Base-by-base conservation (phyloP, 345 rosid species). In the Carallia pectinifolia region DNA sequence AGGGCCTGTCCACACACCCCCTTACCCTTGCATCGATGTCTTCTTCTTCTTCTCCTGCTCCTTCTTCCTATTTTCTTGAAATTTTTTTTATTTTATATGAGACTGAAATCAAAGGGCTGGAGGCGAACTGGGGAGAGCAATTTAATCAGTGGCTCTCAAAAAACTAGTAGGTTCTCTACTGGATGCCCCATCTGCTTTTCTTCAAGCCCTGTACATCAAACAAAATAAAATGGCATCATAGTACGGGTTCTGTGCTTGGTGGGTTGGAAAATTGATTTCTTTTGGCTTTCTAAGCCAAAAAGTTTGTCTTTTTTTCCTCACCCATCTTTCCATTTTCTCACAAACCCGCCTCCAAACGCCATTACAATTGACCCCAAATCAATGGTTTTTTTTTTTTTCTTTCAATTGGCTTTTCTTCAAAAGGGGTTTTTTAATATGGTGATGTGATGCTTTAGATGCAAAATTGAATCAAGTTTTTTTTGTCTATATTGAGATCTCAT, bases 321-420 rank as follows among this genome's bases (percentile, higher is more conserved):
- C 65, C 7, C 18, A 16, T 59, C 53, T 34, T 23, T n/a, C 30
- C 7, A 13, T 16, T 65, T 12, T 33, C 27, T 65, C 70, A 48
- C 61, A 65, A 72, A 13, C 30, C 76, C 70, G 76, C 70, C 76
- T 72, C 76, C 76, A 72, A 58, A 58, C 59, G 76, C 70, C 76
- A 65, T 72, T 23, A 59, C 76, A 72, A 15, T 23, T 6, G 13
- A 1, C 19, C 10, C 0, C 37, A 39, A 7, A 6, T 39, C 0
- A 38, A 12, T 6, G 0, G 7, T 4, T 39, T 18, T 36, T 62
- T 19, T 6, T 17, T 52, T 31, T 23, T 7, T 33, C 29, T 6
- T 8, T n/a, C 0, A 3, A 31, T 19, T 37, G 27, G 16, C 19
- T 31, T 23, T 23, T 23, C 23, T 23, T 23, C 23, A 23, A 23